Conservation (phyloP, 1,139 yeast species). For the Zygoascus meyerae region DNA sequence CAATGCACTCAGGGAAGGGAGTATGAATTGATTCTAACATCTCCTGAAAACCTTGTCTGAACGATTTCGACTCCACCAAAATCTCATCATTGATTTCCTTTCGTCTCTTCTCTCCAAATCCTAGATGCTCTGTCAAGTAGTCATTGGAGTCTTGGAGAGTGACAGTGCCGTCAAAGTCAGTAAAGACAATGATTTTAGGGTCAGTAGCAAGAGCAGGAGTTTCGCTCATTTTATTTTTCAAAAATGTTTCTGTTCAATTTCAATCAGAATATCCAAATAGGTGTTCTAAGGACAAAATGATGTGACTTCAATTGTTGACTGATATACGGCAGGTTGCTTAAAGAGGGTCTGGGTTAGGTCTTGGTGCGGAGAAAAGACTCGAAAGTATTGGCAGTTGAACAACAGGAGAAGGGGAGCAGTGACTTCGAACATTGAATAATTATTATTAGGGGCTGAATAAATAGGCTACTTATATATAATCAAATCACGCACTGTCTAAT, state of each 20-base stretch:
- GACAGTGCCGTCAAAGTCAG: slow-evolving; percentile 98
- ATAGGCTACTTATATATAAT: not conserved
- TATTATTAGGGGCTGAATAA: not conserved
- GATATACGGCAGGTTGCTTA: too few relatives aligned
- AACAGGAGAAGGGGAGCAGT: not conserved
- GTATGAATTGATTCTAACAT: slow-evolving; percentile 77
- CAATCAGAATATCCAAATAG: not conserved
- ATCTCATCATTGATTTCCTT: slow-evolving; percentile 64
- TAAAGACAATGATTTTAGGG: slow-evolving; percentile 73
- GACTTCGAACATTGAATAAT: too few relatives aligned
- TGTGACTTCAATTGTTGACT: not conserved
- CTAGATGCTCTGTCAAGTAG: slow-evolving; percentile 77
- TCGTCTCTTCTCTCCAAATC: slow-evolving; percentile 73
- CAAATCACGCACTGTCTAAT: not conserved
- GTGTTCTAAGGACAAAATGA: not conserved
- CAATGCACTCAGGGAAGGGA: slow-evolving; percentile 80
- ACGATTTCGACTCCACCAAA: slow-evolving; percentile 59
- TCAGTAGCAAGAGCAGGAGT: slow-evolving; percentile 31
- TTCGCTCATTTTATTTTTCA: slow-evolving; percentile 10
- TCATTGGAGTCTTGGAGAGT: slow-evolving; percentile 91
- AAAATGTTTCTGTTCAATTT: not conserved
- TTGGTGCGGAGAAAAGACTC: not conserved
- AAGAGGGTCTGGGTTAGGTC: not conserved
- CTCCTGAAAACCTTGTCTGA: slow-evolving; percentile 69
- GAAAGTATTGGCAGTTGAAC: too few relatives aligned